Percentiles rank a stretch among this genome's conserved stretches.
phyloP scores from a whole-genome alignment of 805 yeast genomes.

The Helenozyma rhizophorensis region DNA sequence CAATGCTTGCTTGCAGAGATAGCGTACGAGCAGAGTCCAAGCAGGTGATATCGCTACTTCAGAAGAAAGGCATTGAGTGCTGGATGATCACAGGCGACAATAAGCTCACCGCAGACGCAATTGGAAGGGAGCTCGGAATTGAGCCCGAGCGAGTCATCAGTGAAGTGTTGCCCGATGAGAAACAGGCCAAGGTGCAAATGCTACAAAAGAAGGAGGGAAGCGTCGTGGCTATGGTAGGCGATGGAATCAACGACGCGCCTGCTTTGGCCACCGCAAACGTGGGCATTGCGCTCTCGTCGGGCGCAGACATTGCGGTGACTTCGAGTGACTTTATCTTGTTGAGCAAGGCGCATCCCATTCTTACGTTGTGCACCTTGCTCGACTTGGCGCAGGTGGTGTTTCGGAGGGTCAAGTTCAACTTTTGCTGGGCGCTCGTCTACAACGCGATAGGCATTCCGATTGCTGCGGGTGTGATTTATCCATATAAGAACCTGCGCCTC shows the following conservation, averaged over 20 bases:
- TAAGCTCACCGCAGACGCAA: slow-evolving; percentile 58
- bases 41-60: slow-evolving; percentile 38
- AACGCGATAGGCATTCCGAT: slow-evolving; percentile 56
- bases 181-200: slow-evolving; percentile 55
- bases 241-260: slow-evolving; percentile 82
- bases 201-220: slow-evolving; percentile 38
- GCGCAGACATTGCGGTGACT: slow-evolving; percentile 71
- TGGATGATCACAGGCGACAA: slow-evolving; percentile 83
- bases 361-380: slow-evolving; percentile 51
- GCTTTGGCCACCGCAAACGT: slow-evolving; percentile 72
- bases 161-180: slow-evolving; percentile 70
- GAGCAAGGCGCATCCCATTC: slow-evolving; percentile 47
- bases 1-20: slow-evolving; percentile 59
- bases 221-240: slow-evolving; percentile 70
- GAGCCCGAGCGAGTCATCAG: slow-evolving; percentile 48
- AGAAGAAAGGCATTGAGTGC: slow-evolving; percentile 44
- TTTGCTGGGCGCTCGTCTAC: slow-evolving; percentile 57
- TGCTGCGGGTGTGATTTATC: slow-evolving; percentile 65
- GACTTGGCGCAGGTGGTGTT: slow-evolving; percentile 48
- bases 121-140: slow-evolving; percentile 62
- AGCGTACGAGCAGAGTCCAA: slow-evolving; percentile 55
- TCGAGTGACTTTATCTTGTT: slow-evolving; percentile 71
- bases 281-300: slow-evolving; percentile 72
- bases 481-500: slow-evolving; percentile 48
- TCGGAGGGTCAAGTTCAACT: slow-evolving; percentile 51